Evolutionary conservation across 1,284 basidiomycete genomes (phyloP), one percentile per base, ranked within the genome.

Genomic region (Grifola frondosa): DNA sequence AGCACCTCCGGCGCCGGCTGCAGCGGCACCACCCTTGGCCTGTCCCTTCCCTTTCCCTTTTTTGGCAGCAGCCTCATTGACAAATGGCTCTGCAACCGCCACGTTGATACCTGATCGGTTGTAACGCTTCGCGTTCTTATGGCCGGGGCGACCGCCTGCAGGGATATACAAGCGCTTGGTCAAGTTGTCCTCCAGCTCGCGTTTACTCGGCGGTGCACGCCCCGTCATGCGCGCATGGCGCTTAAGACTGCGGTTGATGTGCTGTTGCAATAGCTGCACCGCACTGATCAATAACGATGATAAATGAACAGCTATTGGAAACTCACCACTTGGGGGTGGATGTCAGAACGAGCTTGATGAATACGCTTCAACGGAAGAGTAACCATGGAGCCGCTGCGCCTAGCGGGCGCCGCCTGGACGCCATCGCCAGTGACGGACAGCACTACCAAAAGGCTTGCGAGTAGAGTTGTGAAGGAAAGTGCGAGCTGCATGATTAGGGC

Each of bases 201-300:
- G 64, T 28, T 69, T 67, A 20, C 74, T 67, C 3, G 81, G 82
- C 8, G 60, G 69, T 12, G 66, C 65, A 32, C 75, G 75, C 15
- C 83, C 79, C 7, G 76, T 78, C 80, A 90, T 85, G 42, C 74
- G 80, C 5, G 86, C 84, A 44, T 81, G 70, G 43, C 88, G 84
- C 45, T 72, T 76, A 45, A 77, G 68, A 42, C 76, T 72, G 39
- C 78, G 78, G 65, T 88, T 89, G 49, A 85, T 76, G 56, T 84
- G 73, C 64, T 84, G 87, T 62, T 88, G 86, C 33, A 83, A 64
- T 42, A 75, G 63, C 87, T 89, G 56, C 25, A 21, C 10, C 23
- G 23, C 16, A 26, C 22, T 32, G 30, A 30, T 13, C 21, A 36
- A 21, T 15, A 34, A 15, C 13, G 26, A 15, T 15, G 16, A 19